A percentile compares a stretch with the other conserved stretches of the same genome.
These are phyloP conservation scores for Eragrostis tef DNA, from an alignment of 202 grass and related monocot species.

Conservation along the genomic window DNA sequence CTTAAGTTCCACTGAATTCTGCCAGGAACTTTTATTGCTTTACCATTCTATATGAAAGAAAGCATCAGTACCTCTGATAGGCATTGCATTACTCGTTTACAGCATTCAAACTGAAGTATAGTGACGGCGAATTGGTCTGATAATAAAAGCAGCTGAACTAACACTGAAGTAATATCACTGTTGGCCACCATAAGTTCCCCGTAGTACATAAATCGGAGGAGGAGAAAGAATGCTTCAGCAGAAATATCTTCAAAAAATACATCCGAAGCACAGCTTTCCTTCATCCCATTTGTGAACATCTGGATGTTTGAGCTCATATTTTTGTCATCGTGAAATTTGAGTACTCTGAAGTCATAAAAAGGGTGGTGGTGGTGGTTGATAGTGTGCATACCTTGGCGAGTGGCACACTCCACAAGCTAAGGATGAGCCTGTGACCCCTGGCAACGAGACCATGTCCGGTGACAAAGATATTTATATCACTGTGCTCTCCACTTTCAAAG, in stretches of 20 bases:
- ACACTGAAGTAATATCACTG: conserved; percentile 48
- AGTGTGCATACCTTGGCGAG: conserved; percentile 67
- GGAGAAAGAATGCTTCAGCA: conserved; percentile 70
- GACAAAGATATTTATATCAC: conserved; percentile 85
- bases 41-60: conserved; percentile 40
- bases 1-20: conserved; percentile 9
- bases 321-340: conserved; percentile 5
- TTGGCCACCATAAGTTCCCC: conserved; percentile 64
- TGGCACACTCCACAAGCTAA: conserved; percentile 82
- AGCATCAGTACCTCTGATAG: conserved; percentile 77
- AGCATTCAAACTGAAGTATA: conserved; percentile 86
- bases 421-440: conserved; percentile 76
- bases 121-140: conserved; percentile 81
- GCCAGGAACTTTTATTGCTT: conserved; percentile 22
- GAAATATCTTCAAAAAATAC: conserved; percentile 73
- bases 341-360: conserved; percentile 14
- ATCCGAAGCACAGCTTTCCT: conserved; percentile 72
- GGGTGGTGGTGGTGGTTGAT: not conserved
- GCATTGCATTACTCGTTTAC: conserved; percentile 71
- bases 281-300: conserved; percentile 99
- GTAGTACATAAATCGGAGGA: conserved; percentile 88
- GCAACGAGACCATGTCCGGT: conserved; percentile 64
- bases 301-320: conserved; percentile 43
- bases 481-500: conserved; percentile 76
- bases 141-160: conserved; percentile 76